Percentiles rank a stretch among this genome's conserved stretches.
These are phyloP conservation scores for Pseudotsuga menziesii DNA, from an alignment of 75 land plant genomes.

Conservation along the genomic window DNA sequence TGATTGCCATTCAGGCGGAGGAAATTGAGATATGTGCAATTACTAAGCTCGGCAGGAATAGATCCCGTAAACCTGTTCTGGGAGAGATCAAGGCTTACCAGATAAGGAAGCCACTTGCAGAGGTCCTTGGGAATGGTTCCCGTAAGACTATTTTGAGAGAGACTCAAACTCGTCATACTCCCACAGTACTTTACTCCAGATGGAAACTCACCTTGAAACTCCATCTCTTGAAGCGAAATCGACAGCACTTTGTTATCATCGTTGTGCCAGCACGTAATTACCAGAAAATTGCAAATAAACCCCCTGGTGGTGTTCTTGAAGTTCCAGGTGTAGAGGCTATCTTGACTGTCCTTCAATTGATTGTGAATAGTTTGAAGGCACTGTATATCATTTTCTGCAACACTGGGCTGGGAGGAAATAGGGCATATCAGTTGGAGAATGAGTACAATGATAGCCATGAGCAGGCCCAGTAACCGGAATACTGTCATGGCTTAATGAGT, in stretches of 20 bases:
- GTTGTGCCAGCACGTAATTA: constrained; percentile 58
- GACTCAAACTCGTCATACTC: constrained; percentile 40
- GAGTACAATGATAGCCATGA: no score
- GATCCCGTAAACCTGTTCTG: constrained; percentile 12
- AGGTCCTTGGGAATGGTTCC: constrained; percentile 55
- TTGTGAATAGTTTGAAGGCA: no score
- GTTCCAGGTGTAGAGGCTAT: constrained; percentile 40
- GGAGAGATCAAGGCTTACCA: constrained; percentile 30
- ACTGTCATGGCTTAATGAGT: no score
- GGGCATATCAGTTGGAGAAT: no score
- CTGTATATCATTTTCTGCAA: no score
- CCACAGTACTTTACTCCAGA: constrained; percentile 37
- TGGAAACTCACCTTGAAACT: constrained; percentile 48
- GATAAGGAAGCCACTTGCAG: constrained; percentile 57
- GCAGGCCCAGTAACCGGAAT: no score
- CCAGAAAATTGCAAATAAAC: constrained; percentile 55
- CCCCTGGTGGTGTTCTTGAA: constrained; percentile 38
- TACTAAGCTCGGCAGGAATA: constrained; percentile 10
- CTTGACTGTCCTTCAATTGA: no score
- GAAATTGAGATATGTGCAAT: constrained; percentile 42
- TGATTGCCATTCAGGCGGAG: constrained; percentile 56
- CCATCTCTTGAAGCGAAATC: constrained; percentile 30
- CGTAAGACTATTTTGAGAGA: constrained; percentile 45
- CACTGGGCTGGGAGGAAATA: no score
- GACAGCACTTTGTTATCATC: constrained; percentile 43